Evolutionary conservation across 371 early-diverging fungal species (phyloP), one percentile per base, ranked within the genome.

Genomic region (Funneliformis caledonium): DNA sequence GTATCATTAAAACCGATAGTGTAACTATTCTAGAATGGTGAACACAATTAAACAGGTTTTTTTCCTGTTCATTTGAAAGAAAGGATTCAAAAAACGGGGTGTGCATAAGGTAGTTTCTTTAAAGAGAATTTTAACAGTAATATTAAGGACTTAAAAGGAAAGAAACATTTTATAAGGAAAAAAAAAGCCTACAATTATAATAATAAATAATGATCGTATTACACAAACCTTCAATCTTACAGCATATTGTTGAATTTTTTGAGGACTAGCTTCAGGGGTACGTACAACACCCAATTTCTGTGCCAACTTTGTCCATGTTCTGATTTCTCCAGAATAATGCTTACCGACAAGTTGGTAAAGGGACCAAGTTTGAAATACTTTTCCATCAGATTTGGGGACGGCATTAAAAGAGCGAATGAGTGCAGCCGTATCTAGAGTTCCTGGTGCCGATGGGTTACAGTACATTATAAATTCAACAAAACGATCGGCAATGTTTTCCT

Each of bases 201-300:
- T 4, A 16, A 43, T 43, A 43, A 43, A 69, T 69, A 69, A 7
- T 45, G 11, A 43, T 43, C 0, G 37, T 70, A 43, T 8, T 70
- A 43, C 22, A 70, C 10, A 1, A 43, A 78, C 78, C 68, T 78
- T 78, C 52, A 78, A 45, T 52, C 78, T 78, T 33, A 78, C 78
- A 37, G 78, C 78, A 14, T 78, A 78, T 69, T 78, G 78, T 52
- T 78, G 78, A 48, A 78, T 78, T 69, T 78, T 78, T 56, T 78
- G 78, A 7, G 78, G 78, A 52, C 78, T 78, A 42, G 78, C 67
- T 26, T 68, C 78, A 16, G 42, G 45, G 10, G 65, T 78, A 22
- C 78, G 47, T 52, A 68, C 78, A 12, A 78, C 78, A 48, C 78
- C 78, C 67, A 78, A 52, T 78, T 78, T 67, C 31, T 78, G 78